phyloP scores from a whole-genome alignment of 495 filamentous ascomycete genomes.

The Cryomyces minteri region DNA sequence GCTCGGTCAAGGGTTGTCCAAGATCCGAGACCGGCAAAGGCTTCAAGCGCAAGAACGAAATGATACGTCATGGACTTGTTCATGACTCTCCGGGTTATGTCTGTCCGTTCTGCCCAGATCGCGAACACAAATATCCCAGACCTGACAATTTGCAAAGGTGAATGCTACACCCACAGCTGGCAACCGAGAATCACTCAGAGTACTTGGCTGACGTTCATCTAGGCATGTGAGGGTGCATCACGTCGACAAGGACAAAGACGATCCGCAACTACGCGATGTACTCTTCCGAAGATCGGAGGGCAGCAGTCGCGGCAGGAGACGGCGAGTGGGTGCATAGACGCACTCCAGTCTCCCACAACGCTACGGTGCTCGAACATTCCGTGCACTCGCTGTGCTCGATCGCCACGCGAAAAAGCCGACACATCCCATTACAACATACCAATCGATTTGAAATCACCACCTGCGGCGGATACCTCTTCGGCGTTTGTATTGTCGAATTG shows the following conservation, averaged over 20 bases:
- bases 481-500: too few species aligned
- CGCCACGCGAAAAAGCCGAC: too few species aligned
- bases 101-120: conserved; percentile 89
- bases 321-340: conserved; percentile 28
- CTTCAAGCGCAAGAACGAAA: conserved; percentile 98
- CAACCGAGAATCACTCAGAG: too few species aligned
- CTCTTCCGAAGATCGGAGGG: conserved; percentile 72
- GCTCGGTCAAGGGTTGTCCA: conserved; percentile 61
- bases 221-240: conserved; percentile 87
- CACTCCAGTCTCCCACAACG: too few species aligned
- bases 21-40: conserved; percentile 74
- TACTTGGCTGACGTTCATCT: background rate
- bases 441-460: too few species aligned
- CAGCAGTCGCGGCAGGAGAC: conserved; percentile 62
- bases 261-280: conserved; percentile 59
- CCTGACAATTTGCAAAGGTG: conserved; percentile 96
- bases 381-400: too few species aligned
- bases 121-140: conserved; percentile 90
- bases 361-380: too few species aligned
- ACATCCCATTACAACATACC: too few species aligned
- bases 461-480: too few species aligned
- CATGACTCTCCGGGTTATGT: conserved; percentile 93
- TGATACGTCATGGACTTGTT: conserved; percentile 93
- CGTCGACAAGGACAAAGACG: conserved; percentile 70
- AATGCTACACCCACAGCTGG: too few species aligned